Evolutionary conservation across 352 stramenopile species (phyloP).

Genomic region (Sclerospora graminicola): DNA sequence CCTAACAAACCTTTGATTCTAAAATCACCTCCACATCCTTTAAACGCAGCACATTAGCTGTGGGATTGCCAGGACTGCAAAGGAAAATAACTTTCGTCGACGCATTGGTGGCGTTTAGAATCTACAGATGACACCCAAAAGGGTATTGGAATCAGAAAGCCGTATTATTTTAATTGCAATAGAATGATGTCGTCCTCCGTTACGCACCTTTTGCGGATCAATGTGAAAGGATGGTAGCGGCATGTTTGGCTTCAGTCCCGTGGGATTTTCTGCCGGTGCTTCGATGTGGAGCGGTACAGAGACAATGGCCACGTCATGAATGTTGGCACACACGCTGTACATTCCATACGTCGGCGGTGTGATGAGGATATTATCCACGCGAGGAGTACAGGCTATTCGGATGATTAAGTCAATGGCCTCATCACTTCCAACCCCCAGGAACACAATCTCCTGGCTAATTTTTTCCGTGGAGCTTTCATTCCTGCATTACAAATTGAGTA

Average conservation of each 20-base stretch:
- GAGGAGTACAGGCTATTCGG: slow-evolving; percentile 92
- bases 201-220: slow-evolving; percentile 45
- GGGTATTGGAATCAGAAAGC: not conserved
- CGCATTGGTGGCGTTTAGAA: slow-evolving; percentile 81
- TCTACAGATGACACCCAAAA: slow-evolving; percentile 26
- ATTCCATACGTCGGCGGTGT: slow-evolving; percentile 98
- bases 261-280: slow-evolving; percentile 38
- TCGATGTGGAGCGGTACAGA: slow-evolving; percentile 85
- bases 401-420: slow-evolving; percentile 98
- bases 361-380: slow-evolving; percentile 91
- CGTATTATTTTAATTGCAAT: not conserved
- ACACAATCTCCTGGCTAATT: slow-evolving; percentile 89
- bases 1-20: slow-evolving; percentile 40
- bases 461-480: slow-evolving; percentile 43
- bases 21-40: slow-evolving; percentile 87
- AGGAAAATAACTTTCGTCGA: slow-evolving; percentile 96
- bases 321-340: slow-evolving; percentile 98
- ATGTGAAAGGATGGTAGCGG: slow-evolving; percentile 76
- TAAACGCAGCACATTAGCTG: slow-evolving; percentile 88
- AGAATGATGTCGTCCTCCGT: not conserved
- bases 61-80: slow-evolving; percentile 97
- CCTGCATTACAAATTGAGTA: slow-evolving; percentile 12
- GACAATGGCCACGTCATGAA: slow-evolving; percentile 95
- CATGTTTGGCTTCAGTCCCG: slow-evolving; percentile 45
- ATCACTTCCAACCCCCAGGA: slow-evolving; percentile 96